phyloP scores from a whole-genome alignment of 352 stramenopile genomes.

The Phytophthora pistaciae region DNA sequence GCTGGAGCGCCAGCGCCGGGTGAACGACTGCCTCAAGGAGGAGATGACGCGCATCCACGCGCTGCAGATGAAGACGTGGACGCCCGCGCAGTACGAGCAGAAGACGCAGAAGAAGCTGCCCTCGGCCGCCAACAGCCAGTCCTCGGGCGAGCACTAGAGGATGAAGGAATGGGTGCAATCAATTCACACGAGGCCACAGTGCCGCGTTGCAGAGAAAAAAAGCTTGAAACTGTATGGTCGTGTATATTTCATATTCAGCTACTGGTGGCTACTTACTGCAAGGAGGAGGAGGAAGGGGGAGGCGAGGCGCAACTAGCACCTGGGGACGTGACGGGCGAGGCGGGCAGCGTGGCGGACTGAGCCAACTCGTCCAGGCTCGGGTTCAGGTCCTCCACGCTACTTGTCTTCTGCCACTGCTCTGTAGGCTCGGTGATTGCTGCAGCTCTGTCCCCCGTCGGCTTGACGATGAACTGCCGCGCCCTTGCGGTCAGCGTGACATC shows the following conservation, averaged over 20 bases:
- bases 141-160: constrained; percentile 61
- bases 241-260: neutral
- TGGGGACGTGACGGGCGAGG: constrained; percentile 13
- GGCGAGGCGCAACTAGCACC: neutral
- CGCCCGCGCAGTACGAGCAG: constrained; percentile 80
- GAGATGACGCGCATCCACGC: constrained; percentile 88
- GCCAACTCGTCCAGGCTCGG: constrained; percentile 36
- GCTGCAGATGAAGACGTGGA: constrained; percentile 91
- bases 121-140: constrained; percentile 41
- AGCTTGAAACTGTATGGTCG: too few species aligned
- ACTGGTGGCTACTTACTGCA: constrained; percentile 7
- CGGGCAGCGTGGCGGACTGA: constrained; percentile 14
- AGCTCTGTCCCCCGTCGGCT: constrained; percentile 34
- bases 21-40: constrained; percentile 86
- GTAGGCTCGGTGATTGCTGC: constrained; percentile 10
- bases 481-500: constrained; percentile 31
- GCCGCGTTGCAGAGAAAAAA: too few species aligned
- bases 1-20: constrained; percentile 77
- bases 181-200: too few species aligned
- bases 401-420: constrained; percentile 12
- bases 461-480: constrained; percentile 53
- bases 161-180: neutral
- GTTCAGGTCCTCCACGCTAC: constrained; percentile 3
- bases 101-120: constrained; percentile 78
- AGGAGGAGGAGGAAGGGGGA: neutral